Conservation (phyloP, 768 basidiomycete genomes). For the Collybia sp. region DNA sequence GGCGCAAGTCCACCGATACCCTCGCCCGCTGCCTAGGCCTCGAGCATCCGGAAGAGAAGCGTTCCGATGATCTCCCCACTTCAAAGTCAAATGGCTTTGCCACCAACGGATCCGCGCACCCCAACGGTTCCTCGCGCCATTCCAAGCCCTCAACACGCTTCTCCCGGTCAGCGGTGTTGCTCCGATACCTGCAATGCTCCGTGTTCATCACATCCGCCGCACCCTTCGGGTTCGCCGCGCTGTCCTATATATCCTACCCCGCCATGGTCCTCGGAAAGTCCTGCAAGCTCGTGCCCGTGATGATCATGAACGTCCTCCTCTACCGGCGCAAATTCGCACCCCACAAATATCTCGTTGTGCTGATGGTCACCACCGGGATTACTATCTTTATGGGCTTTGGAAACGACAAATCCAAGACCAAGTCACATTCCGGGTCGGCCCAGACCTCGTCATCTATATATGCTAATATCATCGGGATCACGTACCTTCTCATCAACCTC, state of each 20-base stretch:
- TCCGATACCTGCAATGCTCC: constrained; percentile 79
- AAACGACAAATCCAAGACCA: constrained; percentile 42
- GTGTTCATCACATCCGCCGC: constrained; percentile 86
- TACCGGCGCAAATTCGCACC: constrained; percentile 90
- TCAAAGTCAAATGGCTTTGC: constrained; percentile 20
- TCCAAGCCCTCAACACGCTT: constrained; percentile 28
- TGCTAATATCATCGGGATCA: constrained; percentile 64
- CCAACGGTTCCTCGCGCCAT: constrained; percentile 33
- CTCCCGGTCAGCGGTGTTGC: constrained; percentile 48
- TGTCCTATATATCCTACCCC: constrained; percentile 95
- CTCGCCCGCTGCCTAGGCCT: constrained; percentile 62
- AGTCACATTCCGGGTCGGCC: constrained; percentile 28
- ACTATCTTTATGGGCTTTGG: constrained; percentile 93
- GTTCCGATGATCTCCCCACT: constrained; percentile 12
- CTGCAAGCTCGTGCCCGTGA: constrained; percentile 97
- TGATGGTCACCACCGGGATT: constrained; percentile 89
- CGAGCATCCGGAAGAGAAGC: constrained; percentile 20
- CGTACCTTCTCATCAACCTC: constrained; percentile 81
- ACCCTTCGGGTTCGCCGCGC: constrained; percentile 93
- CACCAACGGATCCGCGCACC: constrained; percentile 18
- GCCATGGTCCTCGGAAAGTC: constrained; percentile 99
- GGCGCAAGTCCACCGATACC: constrained; percentile 49
- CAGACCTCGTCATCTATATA: constrained; percentile 35
- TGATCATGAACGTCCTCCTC: constrained; percentile 94
- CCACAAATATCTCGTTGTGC: constrained; percentile 94